These are phyloP conservation scores for Phalaenopsis equestris DNA, from an alignment of 106 monocot genomes.

Conservation along the genomic window DNA sequence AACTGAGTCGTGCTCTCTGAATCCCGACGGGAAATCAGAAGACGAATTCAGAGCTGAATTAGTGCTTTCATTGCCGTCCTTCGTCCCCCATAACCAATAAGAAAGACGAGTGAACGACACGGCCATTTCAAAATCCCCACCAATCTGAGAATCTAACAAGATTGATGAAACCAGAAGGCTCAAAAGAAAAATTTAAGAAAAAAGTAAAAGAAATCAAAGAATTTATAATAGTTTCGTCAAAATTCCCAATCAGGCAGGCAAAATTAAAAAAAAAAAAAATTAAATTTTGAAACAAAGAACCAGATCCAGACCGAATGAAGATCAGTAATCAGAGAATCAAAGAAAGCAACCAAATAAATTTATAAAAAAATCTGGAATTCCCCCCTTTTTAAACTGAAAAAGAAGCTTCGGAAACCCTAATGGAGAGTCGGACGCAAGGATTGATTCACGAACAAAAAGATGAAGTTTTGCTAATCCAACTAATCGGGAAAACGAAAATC, in stretches of 20 bases:
- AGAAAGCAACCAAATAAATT: background rate
- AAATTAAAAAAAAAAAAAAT: background rate
- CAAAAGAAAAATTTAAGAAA: background rate
- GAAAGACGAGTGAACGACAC: slow-evolving; percentile 37
- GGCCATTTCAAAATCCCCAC: slow-evolving; percentile 17
- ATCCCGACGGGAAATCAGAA: slow-evolving; percentile 40
- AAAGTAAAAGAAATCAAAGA: background rate
- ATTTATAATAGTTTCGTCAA: background rate
- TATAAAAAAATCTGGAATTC: background rate
- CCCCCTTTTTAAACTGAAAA: background rate
- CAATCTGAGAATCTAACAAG: background rate
- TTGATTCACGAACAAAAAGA: background rate
- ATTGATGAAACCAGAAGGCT: background rate
- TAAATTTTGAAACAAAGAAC: background rate
- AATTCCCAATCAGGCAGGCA: background rate
- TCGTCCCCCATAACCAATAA: slow-evolving; percentile 35
- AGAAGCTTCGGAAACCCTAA: background rate
- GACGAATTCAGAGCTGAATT: slow-evolving; percentile 21
- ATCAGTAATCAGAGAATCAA: background rate
- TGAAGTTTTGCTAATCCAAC: background rate
- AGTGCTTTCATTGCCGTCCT: slow-evolving; percentile 21
- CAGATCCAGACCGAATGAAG: background rate
- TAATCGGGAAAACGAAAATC: no score
- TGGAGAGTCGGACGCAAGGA: background rate
- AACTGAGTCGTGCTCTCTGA: slow-evolving; percentile 28